phyloP scores from a whole-genome alignment of 768 basidiomycete species.

The Lactarius evosmus region DNA sequence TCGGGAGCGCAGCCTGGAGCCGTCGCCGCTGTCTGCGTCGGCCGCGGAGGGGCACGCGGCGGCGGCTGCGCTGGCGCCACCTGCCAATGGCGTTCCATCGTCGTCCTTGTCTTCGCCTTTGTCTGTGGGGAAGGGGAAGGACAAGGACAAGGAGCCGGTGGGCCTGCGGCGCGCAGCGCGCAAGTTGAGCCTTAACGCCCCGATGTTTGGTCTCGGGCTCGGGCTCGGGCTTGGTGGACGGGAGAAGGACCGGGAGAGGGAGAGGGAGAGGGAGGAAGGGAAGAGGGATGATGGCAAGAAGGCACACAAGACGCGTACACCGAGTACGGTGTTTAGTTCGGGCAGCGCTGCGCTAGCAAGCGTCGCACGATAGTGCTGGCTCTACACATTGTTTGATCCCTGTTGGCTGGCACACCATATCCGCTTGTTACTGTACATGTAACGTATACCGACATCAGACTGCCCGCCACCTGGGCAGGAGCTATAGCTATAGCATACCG shows the following conservation, averaged over 20 bases:
- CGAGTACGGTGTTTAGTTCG: neutral
- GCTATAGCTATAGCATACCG: neutral
- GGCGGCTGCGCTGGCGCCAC: neutral
- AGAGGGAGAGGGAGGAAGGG: constrained; percentile 3
- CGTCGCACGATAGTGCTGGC: neutral
- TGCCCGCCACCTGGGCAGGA: neutral
- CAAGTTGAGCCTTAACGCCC: constrained; percentile 66
- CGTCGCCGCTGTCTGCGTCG: neutral
- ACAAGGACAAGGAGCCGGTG: constrained; percentile 40
- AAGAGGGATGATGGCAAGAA: constrained; percentile 18
- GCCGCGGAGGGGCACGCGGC: neutral
- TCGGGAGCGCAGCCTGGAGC: constrained; percentile 2
- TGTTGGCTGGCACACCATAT: neutral
- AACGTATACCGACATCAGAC: neutral
- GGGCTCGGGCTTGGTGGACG: constrained; percentile 7
- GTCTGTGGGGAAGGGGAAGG: constrained; percentile 24
- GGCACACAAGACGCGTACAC: neutral
- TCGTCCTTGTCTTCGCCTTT: neutral
- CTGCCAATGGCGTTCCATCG: constrained; percentile 5
- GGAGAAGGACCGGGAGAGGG: constrained; percentile 17
- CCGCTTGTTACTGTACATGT: constrained; percentile 2
- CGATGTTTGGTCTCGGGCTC: constrained; percentile 51
- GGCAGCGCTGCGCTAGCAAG: neutral
- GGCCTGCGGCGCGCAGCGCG: constrained; percentile 33
- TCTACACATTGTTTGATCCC: neutral